Evolutionary conservation across 2,329 filamentous ascomycete genomes (phyloP).

Genomic region (Dactylellina sp.): DNA sequence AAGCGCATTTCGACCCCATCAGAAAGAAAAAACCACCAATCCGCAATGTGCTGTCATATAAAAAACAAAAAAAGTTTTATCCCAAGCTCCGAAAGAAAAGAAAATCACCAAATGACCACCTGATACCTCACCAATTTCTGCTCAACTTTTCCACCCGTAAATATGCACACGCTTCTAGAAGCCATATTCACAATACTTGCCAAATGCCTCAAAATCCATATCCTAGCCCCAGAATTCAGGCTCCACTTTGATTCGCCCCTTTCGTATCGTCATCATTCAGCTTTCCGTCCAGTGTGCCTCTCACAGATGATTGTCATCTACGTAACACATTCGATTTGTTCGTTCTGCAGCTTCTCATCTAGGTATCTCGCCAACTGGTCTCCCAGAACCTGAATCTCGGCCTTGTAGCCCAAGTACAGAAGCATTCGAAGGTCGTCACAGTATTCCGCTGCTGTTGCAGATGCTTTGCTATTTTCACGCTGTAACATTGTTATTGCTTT

Average conservation of each 20-base stretch:
- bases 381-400: constrained; percentile 54
- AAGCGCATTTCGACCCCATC: constrained; percentile 26
- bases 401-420: constrained; percentile 53
- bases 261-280: background rate
- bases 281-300: constrained; percentile 29
- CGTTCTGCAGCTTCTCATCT: constrained; percentile 40
- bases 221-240: constrained; percentile 4
- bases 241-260: constrained; percentile 6
- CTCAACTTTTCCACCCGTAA: constrained; percentile 24
- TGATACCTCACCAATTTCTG: constrained; percentile 19
- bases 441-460: constrained; percentile 9
- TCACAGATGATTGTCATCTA: constrained; percentile 1
- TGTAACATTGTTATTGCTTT: constrained; percentile 51
- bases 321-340: constrained; percentile 15
- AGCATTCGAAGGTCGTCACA: constrained; percentile 38
- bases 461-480: constrained; percentile 5
- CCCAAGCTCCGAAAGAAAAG: constrained; percentile 10
- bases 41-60: constrained; percentile 18
- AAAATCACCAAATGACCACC: constrained; percentile 22
- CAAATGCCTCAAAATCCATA: constrained; percentile 45
- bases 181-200: background rate
- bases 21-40: background rate
- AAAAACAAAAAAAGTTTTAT: constrained; percentile 1
- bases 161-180: constrained; percentile 29
- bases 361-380: constrained; percentile 48